Evolutionary conservation across 164 flowering plant species (phyloP).

Genomic region (Annona cherimola): DNA sequence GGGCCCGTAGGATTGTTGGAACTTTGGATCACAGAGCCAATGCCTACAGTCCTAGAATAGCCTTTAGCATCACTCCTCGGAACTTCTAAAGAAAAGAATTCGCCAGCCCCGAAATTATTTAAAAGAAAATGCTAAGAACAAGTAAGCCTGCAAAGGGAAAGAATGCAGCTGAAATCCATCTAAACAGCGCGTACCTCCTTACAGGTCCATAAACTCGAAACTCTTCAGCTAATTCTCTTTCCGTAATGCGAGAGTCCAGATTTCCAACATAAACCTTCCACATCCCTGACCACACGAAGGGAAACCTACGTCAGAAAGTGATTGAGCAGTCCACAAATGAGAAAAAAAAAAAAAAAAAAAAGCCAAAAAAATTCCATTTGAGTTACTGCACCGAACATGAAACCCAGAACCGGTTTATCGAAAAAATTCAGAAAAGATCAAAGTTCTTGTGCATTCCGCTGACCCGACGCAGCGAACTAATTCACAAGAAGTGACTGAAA

Average conservation of each 20-base stretch:
- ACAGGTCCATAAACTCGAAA: background rate
- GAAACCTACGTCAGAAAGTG: background rate
- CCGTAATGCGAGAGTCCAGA: conserved; percentile 3
- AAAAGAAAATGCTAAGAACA: background rate
- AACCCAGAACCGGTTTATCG: background rate
- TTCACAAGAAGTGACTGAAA: background rate
- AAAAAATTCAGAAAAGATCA: background rate
- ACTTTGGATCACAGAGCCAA: background rate
- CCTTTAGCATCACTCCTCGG: background rate
- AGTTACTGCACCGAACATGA: background rate
- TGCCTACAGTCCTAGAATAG: background rate
- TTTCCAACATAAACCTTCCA: conserved; percentile 10
- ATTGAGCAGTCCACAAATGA: background rate
- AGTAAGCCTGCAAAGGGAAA: background rate
- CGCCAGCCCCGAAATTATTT: background rate
- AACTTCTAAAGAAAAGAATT: background rate
- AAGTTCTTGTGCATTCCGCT: too few relatives aligned
- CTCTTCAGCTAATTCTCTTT: conserved; percentile 6
- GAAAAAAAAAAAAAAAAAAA: background rate
- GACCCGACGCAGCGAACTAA: too few relatives aligned
- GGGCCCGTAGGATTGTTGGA: too few relatives aligned
- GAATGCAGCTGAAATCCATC: background rate
- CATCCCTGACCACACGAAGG: background rate
- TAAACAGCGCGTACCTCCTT: background rate
- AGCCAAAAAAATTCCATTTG: background rate